Percentiles rank a stretch among this genome's conserved stretches.
These are phyloP conservation scores for Taphrina wiesneri DNA, from an alignment of 1,139 yeast species.

Conservation along the genomic window DNA sequence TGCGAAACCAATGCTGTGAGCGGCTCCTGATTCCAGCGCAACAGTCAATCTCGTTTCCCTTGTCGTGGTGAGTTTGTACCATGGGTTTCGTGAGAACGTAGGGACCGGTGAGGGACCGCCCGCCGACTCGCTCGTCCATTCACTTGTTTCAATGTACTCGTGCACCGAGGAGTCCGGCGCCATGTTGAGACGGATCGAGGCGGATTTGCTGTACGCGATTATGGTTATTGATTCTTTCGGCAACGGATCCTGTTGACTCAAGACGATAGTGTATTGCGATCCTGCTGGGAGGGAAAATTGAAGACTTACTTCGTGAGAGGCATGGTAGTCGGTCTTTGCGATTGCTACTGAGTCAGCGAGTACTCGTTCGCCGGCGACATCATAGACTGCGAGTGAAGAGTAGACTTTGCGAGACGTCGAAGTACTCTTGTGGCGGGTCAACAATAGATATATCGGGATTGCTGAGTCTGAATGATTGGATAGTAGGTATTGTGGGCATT, in stretches of 20 bases:
- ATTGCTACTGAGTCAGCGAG: constrained; percentile 39
- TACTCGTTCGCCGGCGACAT: constrained; percentile 38
- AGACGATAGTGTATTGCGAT: constrained; percentile 41
- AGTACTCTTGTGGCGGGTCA: constrained; percentile 1
- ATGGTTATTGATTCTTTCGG: constrained; percentile 43
- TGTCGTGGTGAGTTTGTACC: constrained; percentile 49
- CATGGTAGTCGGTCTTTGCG: constrained; percentile 42
- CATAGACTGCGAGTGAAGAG: constrained; percentile 42
- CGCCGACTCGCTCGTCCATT: constrained; percentile 54
- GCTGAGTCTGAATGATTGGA: background rate
- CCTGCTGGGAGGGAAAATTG: constrained; percentile 42
- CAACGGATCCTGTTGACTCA: constrained; percentile 39
- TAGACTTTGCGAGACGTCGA: constrained; percentile 33
- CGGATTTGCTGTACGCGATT: constrained; percentile 39
- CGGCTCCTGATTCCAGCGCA: constrained; percentile 47
- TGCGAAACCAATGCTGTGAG: constrained; percentile 31
- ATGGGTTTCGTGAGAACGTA: constrained; percentile 64
- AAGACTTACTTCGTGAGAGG: constrained; percentile 43
- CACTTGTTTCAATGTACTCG: constrained; percentile 46
- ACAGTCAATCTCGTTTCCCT: background rate
- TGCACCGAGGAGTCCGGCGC: background rate
- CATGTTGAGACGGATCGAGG: background rate
- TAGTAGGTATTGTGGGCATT: constrained; percentile 12
- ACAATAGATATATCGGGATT: background rate
- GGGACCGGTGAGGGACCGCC: constrained; percentile 42